Evolutionary conservation across 306 rosid genomes (phyloP), one percentile per base, ranked within the genome.

Genomic region (Glycine tomentella): DNA sequence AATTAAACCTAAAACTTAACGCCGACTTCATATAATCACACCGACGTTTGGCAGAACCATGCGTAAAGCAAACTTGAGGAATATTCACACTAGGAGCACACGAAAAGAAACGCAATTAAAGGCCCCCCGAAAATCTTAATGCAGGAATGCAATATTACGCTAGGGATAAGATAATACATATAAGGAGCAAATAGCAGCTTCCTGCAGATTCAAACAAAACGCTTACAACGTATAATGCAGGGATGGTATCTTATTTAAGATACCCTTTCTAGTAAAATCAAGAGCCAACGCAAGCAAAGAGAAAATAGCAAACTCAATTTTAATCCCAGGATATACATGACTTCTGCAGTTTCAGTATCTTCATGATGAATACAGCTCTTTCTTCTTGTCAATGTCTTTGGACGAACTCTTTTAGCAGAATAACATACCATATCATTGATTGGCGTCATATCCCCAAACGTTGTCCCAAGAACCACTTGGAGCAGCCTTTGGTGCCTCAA

Each of bases 401-500:
- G 76, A 79, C 25, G 51, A 46, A 16, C 78, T 81, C 57, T 36
- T 42, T 5, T 33, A 64, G 72, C 76, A 59, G 16, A 25, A 17
- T 6, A 44, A 69, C 8, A 20, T 46, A 51, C 69, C 65, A 31
- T 51, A 76, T 92, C 86, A 86, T 78, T 87, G 79, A 68, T 34
- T 69, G 73, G 77, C 14, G 6, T 88, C 90, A 56, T 87, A 86
- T 61, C 76, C 91, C 99, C 99, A 96, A 36, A 93, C 94, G 68
- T 96, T 92, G 87, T 96, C 99, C 99, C 99, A 92, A 13, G 90
- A 57, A 75, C 91, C 97, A 77, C 77, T 68, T 25, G 98, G 92
- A 45, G 97, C 88, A 44, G 90, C 83, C 88, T 90, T 91, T 0
- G 92, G 81, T 63, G 82, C 99, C 81, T 90, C 96, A 11, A 91